Conservation (phyloP, 2,329 filamentous ascomycete genomes). For the Exophiala viscosa region DNA sequence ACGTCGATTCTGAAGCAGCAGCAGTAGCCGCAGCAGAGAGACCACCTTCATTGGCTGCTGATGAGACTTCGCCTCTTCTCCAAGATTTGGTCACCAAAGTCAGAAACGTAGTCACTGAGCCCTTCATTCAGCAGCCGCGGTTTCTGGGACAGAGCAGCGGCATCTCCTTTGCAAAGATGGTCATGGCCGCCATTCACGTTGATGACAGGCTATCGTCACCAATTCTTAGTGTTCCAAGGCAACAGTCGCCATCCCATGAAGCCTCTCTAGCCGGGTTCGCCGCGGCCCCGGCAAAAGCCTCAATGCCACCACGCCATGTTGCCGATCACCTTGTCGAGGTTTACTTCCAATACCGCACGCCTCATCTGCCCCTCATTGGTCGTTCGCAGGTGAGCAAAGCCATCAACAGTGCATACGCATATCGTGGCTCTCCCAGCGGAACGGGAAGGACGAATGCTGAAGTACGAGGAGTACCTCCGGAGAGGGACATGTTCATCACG, state of each 20-base stretch:
- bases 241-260: conserved; percentile 17
- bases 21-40: not conserved
- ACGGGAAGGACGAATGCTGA: too few relatives aligned
- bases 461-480: too few relatives aligned
- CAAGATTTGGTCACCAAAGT: conserved; percentile 9
- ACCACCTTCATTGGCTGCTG: not conserved
- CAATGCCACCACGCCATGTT: conserved; percentile 34
- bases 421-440: conserved; percentile 12
- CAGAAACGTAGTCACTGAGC: conserved; percentile 11
- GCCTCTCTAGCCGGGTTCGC: not conserved
- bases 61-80: conserved; percentile 2
- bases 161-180: conserved; percentile 34
- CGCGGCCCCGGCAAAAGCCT: conserved; percentile 20
- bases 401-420: conserved; percentile 31
- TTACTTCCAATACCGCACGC: conserved; percentile 36
- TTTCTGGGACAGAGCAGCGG: conserved; percentile 35
- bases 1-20: not conserved
- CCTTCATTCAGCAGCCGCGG: conserved; percentile 28
- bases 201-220: conserved; percentile 10
- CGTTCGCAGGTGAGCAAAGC: conserved; percentile 29
- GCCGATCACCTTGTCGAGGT: conserved; percentile 35
- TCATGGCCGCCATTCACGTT: conserved; percentile 32
- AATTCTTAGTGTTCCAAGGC: not conserved
- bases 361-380: conserved; percentile 34
- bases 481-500: conserved; percentile 32